Percentiles rank a stretch among this genome's conserved stretches.
These are phyloP conservation scores for Candida cerambycidarum DNA, from an alignment of 805 yeast species.

Conservation along the genomic window DNA sequence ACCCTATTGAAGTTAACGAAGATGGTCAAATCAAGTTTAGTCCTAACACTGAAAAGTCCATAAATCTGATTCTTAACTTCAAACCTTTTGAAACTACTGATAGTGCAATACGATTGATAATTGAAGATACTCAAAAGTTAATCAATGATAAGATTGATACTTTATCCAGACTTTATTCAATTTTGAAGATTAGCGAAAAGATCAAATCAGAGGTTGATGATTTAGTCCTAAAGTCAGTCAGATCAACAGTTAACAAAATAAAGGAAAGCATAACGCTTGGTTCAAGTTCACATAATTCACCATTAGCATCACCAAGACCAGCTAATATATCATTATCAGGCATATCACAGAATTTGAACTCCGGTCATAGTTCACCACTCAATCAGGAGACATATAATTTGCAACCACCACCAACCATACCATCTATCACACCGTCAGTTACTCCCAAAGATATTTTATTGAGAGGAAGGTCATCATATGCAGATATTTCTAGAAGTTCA, in stretches of 20 bases:
- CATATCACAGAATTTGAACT: not conserved
- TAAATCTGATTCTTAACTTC: constrained; percentile 46
- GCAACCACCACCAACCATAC: constrained; percentile 15
- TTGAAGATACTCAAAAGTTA: constrained; percentile 64
- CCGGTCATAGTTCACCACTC: not conserved
- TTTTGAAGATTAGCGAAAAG: constrained; percentile 70
- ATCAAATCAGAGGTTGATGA: constrained; percentile 77
- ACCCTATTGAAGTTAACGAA: constrained; percentile 44
- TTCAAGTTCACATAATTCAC: constrained; percentile 13
- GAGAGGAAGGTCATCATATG: constrained; percentile 20
- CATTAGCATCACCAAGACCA: constrained; percentile 18
- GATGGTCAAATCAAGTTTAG: constrained; percentile 42
- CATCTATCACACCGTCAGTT: constrained; percentile 31
- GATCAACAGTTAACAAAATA: constrained; percentile 59
- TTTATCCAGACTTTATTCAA: constrained; percentile 67
- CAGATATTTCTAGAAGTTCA: constrained; percentile 13
- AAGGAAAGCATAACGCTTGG: constrained; percentile 25
- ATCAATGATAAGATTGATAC: constrained; percentile 68
- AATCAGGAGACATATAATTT: constrained; percentile 6
- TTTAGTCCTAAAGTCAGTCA: constrained; percentile 61
- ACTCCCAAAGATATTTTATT: constrained; percentile 48
- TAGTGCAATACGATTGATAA: constrained; percentile 59
- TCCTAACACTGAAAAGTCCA: constrained; percentile 60
- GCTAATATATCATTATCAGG: not conserved
- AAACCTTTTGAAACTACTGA: constrained; percentile 56